Base-by-base conservation (phyloP, 2,329 filamentous ascomycete species). In the Paraphaeosphaeria sporulosa region DNA sequence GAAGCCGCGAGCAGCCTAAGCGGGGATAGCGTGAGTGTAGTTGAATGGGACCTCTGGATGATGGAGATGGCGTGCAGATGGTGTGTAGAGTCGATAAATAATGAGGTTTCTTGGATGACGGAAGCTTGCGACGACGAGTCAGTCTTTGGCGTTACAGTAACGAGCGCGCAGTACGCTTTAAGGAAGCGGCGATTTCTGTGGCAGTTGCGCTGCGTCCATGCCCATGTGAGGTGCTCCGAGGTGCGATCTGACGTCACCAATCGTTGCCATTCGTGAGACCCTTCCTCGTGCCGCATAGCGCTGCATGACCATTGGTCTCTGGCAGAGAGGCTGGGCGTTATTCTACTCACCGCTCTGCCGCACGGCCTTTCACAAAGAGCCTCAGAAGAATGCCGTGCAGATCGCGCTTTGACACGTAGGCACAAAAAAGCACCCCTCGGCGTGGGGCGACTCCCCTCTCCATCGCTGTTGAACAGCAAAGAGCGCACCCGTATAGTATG, bases 21-120 rank as follows among this genome's bases (percentile, higher is more conserved):
- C 17, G 51, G 61, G 64, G 58, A 66, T 72, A 69, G 71, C 61
- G 67, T 65, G 55, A 59, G 65, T 63, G 57, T 61, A 63, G 63
- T 62, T 55, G 43, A 60, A n/a, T 17, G 59, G 46, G 56, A 43
- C 40, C 42, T 44, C 19, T 44, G 42, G 52, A 42, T 47, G 55
- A 42, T 27, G 42, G 40, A 44, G 21, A 38, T 53, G 48, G 57
- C 36, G 23, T n/a, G 27, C 30, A n/a, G 44, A 47, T 30, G 52
- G 58, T 58, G 51, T 23, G 40, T 40, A 52, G 44, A 53, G 21
- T 49, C 21, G 46, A 58, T 59, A 44, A 25, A 57, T 53, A 25
- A 21, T 23, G 48, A 53, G 48, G 27, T n/a, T 32, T 17, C 25
- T 23, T 47, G 27, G 10, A 42, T 21, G 38, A 40, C 25, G 40